A percentile compares a stretch with the other conserved stretches of the same genome.
These are phyloP conservation scores for Prunus armeniaca DNA, from an alignment of 306 rosid species.

Conservation along the genomic window DNA sequence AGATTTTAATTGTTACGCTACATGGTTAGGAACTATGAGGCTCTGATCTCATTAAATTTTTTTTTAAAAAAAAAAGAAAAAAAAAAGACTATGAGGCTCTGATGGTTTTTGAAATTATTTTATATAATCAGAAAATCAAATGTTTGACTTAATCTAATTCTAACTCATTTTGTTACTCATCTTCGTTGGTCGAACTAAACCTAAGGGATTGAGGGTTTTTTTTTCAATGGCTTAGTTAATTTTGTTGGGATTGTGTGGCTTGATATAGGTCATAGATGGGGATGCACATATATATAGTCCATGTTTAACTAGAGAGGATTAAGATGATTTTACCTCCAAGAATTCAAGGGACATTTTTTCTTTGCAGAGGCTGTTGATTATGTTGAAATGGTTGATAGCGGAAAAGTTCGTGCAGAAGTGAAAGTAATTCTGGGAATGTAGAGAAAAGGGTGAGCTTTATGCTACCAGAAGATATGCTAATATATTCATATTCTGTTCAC, in stretches of 20 bases:
- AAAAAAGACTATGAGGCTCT: no score
- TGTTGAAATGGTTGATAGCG: constrained; percentile 13
- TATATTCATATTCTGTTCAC: constrained; percentile 34
- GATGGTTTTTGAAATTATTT: no score
- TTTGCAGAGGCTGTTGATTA: constrained; percentile 28
- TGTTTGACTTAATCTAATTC: neutral
- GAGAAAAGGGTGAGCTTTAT: constrained; percentile 50
- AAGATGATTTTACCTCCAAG: neutral
- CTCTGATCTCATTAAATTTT: neutral
- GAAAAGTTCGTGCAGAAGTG: constrained; percentile 24
- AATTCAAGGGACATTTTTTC: constrained; percentile 9
- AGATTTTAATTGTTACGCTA: no score
- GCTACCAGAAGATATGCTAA: constrained; percentile 43
- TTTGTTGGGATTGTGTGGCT: no score
- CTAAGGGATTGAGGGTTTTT: no score
- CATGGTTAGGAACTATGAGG: neutral
- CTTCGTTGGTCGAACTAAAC: no score
- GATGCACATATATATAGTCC: neutral
- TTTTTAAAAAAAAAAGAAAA: no score
- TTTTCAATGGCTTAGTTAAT: no score
- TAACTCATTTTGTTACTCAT: no score
- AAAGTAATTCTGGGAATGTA: constrained; percentile 24
- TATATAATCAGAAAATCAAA: no score
- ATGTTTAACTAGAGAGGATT: constrained; percentile 7
- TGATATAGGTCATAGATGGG: no score